A percentile compares a stretch with the other conserved stretches of the same genome.
Conservation (phyloP, 257 asterid genomes). For the Echites panduratus region DNA sequence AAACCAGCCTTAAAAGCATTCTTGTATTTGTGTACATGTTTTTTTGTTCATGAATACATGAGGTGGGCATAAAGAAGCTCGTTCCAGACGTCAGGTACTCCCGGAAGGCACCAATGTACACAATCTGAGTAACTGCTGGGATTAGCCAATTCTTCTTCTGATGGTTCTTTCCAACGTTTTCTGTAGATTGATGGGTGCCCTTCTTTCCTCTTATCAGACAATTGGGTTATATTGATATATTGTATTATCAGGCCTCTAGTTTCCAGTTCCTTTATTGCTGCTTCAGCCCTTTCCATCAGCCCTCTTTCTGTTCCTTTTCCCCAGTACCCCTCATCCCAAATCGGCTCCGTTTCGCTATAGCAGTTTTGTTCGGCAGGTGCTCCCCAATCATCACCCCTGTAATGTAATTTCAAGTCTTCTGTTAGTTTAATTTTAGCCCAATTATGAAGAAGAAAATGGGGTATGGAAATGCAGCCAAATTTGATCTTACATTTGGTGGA, state of each 20-base stretch:
- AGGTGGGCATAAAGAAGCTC: conserved; percentile 13
- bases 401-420: too few relatives aligned
- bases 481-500: conserved; percentile 25
- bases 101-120: conserved; percentile 55
- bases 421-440: too few relatives aligned
- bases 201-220: conserved; percentile 60
- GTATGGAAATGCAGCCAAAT: too few relatives aligned
- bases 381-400: conserved; percentile 64
- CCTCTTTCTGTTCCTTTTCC: conserved; percentile 22
- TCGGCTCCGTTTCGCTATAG: conserved; percentile 47
- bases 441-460: too few relatives aligned
- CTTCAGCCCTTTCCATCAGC: conserved; percentile 25
- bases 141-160: conserved; percentile 41
- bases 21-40: too few relatives aligned
- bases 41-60: conserved; percentile 34
- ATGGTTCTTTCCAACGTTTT: conserved; percentile 50
- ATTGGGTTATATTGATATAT: conserved; percentile 49
- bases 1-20: not conserved
- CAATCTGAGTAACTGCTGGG: conserved; percentile 62
- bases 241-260: conserved; percentile 29
- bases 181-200: conserved; percentile 66
- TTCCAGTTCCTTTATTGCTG: conserved; percentile 39
- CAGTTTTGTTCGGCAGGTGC: conserved; percentile 42
- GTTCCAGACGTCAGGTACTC: conserved; percentile 14
- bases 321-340: conserved; percentile 44